These are phyloP conservation scores for Kockiozyma suomiensis DNA, from an alignment of 805 yeast species.

Conservation along the genomic window DNA sequence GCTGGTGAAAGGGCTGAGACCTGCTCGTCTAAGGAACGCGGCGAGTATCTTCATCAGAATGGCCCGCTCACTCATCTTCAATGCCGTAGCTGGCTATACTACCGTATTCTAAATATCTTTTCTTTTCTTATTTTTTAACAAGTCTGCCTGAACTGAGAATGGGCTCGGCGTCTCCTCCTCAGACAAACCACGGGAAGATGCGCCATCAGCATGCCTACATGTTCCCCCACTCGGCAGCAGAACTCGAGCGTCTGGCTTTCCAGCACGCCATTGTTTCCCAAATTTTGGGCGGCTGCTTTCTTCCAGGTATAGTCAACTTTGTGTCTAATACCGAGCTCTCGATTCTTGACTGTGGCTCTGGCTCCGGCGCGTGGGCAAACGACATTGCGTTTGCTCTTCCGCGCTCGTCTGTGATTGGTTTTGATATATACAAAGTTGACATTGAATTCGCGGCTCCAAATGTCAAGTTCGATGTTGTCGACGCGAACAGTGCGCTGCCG, in stretches of 20 bases:
- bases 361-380: conserved; percentile 25
- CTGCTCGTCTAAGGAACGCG: too few relatives aligned
- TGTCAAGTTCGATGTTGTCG: conserved; percentile 16
- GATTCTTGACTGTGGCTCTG: conserved; percentile 23
- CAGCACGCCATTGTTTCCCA: conserved; percentile 15
- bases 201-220: conserved; percentile 3
- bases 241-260: conserved; percentile 21
- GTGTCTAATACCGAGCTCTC: not conserved
- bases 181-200: not conserved
- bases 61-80: too few relatives aligned
- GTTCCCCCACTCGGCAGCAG: conserved; percentile 11
- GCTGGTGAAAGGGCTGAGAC: not conserved
- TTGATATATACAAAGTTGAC: conserved; percentile 8
- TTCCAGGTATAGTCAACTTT: conserved; percentile 23
- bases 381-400: conserved; percentile 26
- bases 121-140: too few relatives aligned
- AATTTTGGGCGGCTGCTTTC: conserved; percentile 24
- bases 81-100: too few relatives aligned
- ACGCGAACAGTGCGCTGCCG: conserved; percentile 20
- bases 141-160: too few relatives aligned
- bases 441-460: conserved; percentile 13
- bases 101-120: too few relatives aligned
- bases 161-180: not conserved
- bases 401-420: conserved; percentile 12
- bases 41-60: too few relatives aligned